A percentile compares a stretch with the other conserved stretches of the same genome.
Evolutionary conservation across 305 asterid genomes (phyloP).

Genomic region (Plantago rigida): DNA sequence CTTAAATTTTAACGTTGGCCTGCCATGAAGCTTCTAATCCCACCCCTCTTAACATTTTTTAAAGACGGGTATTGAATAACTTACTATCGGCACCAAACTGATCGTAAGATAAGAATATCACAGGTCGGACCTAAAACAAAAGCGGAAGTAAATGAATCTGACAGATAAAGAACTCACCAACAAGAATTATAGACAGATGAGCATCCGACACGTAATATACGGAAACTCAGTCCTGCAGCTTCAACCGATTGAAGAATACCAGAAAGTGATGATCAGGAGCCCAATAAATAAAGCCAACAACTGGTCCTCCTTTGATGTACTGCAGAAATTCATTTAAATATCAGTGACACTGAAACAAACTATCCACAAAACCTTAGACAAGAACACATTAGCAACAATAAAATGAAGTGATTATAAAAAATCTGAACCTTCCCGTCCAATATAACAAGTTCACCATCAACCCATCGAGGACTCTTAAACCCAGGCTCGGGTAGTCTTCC

Average conservation of each 20-base stretch:
- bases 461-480: constrained; percentile 80
- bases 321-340: constrained; percentile 34
- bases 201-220: constrained; percentile 27
- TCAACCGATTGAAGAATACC: constrained; percentile 77
- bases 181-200: constrained; percentile 26
- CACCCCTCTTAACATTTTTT: too few relatives aligned
- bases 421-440: constrained; percentile 81
- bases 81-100: too few relatives aligned
- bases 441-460: constrained; percentile 91
- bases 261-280: constrained; percentile 85
- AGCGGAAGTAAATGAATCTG: neutral
- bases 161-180: constrained; percentile 31
- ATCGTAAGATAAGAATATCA: too few relatives aligned
- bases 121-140: constrained; percentile 11
- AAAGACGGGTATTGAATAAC: too few relatives aligned
- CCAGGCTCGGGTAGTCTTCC: constrained; percentile 94
- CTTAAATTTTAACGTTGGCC: too few relatives aligned
- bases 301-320: constrained; percentile 91
- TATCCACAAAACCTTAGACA: constrained; percentile 9
- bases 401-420: constrained; percentile 14
- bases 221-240: constrained; percentile 53
- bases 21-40: too few relatives aligned
- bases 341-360: constrained; percentile 8
- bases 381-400: constrained; percentile 16
- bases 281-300: constrained; percentile 89